phyloP scores from a whole-genome alignment of 1,284 basidiomycete species.

The Anthracocystis panici-leucophaei region DNA sequence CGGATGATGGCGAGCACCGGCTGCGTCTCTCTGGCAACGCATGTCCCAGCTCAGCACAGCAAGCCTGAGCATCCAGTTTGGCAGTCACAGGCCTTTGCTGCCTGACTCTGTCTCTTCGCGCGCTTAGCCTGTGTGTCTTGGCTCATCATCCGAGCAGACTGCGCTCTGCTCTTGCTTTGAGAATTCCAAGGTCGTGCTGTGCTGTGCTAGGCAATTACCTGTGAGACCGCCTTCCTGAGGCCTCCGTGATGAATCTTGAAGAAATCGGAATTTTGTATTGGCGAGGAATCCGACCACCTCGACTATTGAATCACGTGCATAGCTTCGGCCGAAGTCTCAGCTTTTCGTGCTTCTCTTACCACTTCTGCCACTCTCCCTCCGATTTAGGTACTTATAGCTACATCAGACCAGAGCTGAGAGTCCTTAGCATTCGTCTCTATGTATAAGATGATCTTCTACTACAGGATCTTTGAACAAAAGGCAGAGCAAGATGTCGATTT shows the following conservation, averaged over 20 bases:
- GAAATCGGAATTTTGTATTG: no score
- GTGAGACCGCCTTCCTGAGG: background rate
- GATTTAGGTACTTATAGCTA: background rate
- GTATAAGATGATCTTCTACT: no score
- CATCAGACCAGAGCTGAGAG: background rate
- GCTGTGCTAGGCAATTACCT: background rate
- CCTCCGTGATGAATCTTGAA: no score
- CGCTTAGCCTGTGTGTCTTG: background rate
- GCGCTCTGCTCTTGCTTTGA: conserved; percentile 3
- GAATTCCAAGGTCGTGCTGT: background rate
- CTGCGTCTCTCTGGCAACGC: background rate
- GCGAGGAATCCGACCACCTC: no score
- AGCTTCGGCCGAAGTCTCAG: background rate
- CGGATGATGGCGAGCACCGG: conserved; percentile 45
- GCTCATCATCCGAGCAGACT: background rate
- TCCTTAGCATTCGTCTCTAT: no score
- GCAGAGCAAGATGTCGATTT: background rate
- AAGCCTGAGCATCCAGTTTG: background rate
- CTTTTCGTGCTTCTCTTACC: no score
- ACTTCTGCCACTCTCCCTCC: background rate
- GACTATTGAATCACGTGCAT: background rate
- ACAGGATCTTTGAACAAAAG: no score
- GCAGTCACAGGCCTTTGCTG: background rate
- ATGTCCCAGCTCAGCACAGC: conserved; percentile 1
- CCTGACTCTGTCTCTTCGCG: background rate